Base-by-base conservation (phyloP, 495 filamentous ascomycete species). In the Poronia punctata region DNA sequence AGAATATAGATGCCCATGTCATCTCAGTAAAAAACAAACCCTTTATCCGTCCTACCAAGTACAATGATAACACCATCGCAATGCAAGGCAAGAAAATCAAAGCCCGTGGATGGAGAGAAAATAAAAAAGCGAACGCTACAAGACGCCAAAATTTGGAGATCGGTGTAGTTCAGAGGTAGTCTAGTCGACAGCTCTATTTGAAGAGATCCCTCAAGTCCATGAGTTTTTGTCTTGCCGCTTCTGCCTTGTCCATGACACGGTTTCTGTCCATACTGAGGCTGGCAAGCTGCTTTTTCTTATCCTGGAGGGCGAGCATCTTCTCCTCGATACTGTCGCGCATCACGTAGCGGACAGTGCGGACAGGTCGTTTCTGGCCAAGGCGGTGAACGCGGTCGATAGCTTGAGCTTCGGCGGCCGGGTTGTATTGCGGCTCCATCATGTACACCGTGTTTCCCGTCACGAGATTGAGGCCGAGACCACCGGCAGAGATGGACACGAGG, bases 371-470 rank as follows among this genome's bases (percentile, higher is more conserved):
- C 66, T 98, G 92, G 1, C 92, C 92, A 14, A 98, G 72, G 12
- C 92, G 82, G 57, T 98, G 92, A 17, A 98, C 83, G 29, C 92
- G 85, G 52, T 98, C 92, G 6, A 98, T 71, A 3, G 92, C 92
- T 59, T 98, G 92, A 4, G 88, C 86, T 49, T 97, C 89, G 0
- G 88, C 85, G 4, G 88, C 89, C 2, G 92, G 92, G 58, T 98
- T 98, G 59, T 87, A 98, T 50, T 96, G 88, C 2, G 92, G 92
- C 61, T 98, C 92, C 92, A 98, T 96, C 31, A 97, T 82, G 52
- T 88, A 98, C 9, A 90, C 92, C 25, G 78, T 80, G 54, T 79
- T 89, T 16, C 80, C 92, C 3, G 82, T 67, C 0, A 88, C 95
- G 16, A 98, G 70, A 53, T 98, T 98, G 22, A 98, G 76, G 23